Evolutionary conservation across 768 basidiomycete species (phyloP).

Genomic region (Amanita rimosa): DNA sequence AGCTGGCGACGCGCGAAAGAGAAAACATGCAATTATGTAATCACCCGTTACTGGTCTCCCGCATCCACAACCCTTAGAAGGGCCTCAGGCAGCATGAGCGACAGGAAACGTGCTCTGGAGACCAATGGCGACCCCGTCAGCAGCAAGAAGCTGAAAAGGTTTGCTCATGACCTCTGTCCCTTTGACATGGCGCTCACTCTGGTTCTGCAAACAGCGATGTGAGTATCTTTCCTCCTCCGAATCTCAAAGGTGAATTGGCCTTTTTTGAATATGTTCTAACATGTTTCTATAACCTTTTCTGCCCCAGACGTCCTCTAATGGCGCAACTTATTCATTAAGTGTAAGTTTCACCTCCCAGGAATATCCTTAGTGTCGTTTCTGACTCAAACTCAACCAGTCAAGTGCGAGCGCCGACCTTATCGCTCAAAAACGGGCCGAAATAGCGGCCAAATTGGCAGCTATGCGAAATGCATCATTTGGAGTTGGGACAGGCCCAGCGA

Average conservation of each 20-base stretch:
- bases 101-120: slow-evolving; percentile 54
- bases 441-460: slow-evolving; percentile 75
- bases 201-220: slow-evolving; percentile 43
- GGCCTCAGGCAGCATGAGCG: slow-evolving; percentile 45
- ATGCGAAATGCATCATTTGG: slow-evolving; percentile 39
- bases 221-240: slow-evolving; percentile 34
- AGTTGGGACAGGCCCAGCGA: slow-evolving; percentile 23
- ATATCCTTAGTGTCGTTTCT: background rate
- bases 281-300: slow-evolving; percentile 54
- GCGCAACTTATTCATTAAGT: slow-evolving; percentile 23
- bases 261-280: slow-evolving; percentile 41
- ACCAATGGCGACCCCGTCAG: slow-evolving; percentile 34
- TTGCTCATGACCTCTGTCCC: slow-evolving; percentile 13
- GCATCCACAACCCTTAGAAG: background rate
- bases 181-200: slow-evolving; percentile 9
- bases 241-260: slow-evolving; percentile 63
- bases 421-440: slow-evolving; percentile 74
- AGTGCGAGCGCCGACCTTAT: slow-evolving; percentile 51
- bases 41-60: background rate
- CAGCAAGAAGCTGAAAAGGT: slow-evolving; percentile 65
- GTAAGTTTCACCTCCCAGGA: slow-evolving; percentile 27
- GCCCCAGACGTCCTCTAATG: slow-evolving; percentile 43
- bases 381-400: slow-evolving; percentile 1
- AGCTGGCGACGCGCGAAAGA: slow-evolving; percentile 21
- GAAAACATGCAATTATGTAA: slow-evolving; percentile 25